A percentile compares a stretch with the other conserved stretches of the same genome.
phyloP scores from a whole-genome alignment of 176 grass and related monocot species.

The Triticum dicoccoides region DNA sequence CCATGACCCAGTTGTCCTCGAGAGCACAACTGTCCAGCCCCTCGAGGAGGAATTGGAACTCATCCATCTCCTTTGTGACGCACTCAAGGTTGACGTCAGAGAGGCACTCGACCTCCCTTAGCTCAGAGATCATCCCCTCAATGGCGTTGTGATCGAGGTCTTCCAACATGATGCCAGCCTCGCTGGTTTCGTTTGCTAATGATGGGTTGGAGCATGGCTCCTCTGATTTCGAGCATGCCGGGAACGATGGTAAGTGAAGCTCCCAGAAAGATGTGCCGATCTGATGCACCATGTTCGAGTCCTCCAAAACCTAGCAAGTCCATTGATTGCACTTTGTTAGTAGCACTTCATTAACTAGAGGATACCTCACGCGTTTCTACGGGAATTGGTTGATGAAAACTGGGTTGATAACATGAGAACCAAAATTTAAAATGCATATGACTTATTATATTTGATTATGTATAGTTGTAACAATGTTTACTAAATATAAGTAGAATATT shows the following conservation, averaged over 20 bases:
- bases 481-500: no score
- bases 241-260: background rate
- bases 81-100: background rate
- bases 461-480: no score
- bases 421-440: no score
- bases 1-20: conserved; percentile 37
- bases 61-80: conserved; percentile 19
- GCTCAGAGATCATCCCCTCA: background rate
- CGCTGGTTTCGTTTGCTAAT: conserved; percentile 2
- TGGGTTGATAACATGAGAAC: no score
- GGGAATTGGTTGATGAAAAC: no score
- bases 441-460: no score
- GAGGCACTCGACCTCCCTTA: background rate
- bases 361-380: no score
- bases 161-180: conserved; percentile 18
- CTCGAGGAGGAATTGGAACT: conserved; percentile 35
- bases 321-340: background rate
- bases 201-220: conserved; percentile 44
- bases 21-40: conserved; percentile 34
- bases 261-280: conserved; percentile 55
- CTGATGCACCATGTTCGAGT: conserved; percentile 33
- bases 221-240: conserved; percentile 19
- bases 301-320: conserved; percentile 55
- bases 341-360: no score
- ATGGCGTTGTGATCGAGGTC: conserved; percentile 12